phyloP scores from a whole-genome alignment of 2,329 filamentous ascomycete genomes.

The Dactylellina haptotyla region DNA sequence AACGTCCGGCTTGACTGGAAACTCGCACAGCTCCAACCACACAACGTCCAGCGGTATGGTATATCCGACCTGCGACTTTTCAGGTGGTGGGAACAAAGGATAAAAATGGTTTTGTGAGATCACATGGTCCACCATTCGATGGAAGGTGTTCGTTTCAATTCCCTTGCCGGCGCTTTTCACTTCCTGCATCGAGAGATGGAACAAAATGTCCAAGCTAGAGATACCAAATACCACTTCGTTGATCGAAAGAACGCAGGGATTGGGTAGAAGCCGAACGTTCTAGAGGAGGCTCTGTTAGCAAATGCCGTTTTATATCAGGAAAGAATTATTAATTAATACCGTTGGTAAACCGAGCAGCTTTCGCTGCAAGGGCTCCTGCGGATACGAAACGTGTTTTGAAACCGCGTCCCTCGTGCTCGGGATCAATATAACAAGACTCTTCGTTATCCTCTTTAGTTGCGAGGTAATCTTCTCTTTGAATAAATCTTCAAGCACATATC shows the following conservation, averaged over 20 bases:
- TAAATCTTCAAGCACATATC: slow-evolving; percentile 75
- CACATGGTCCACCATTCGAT: slow-evolving; percentile 78
- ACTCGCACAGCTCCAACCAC: slow-evolving; percentile 89
- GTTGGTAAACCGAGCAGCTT: slow-evolving; percentile 49
- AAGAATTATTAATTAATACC: slow-evolving; percentile 28
- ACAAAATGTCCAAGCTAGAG: slow-evolving; percentile 83
- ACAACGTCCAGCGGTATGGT: slow-evolving; percentile 81
- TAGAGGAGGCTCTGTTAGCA: background rate
- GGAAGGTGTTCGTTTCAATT: slow-evolving; percentile 71
- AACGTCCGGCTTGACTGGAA: slow-evolving; percentile 88
- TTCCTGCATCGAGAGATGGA: slow-evolving; percentile 81
- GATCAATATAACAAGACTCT: slow-evolving; percentile 67
- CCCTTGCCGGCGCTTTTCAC: slow-evolving; percentile 64
- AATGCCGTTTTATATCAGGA: background rate
- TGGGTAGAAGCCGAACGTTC: slow-evolving; percentile 62
- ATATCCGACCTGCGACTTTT: slow-evolving; percentile 71
- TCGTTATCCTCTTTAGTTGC: slow-evolving; percentile 75
- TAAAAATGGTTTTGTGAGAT: slow-evolving; percentile 92
- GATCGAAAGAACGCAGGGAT: slow-evolving; percentile 86
- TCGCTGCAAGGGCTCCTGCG: slow-evolving; percentile 65
- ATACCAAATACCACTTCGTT: slow-evolving; percentile 88
- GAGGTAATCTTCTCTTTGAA: slow-evolving; percentile 83
- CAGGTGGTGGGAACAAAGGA: slow-evolving; percentile 83
- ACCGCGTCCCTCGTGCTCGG: slow-evolving; percentile 86
- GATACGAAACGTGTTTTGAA: slow-evolving; percentile 86